These are phyloP conservation scores for Talaromyces albobiverticillius DNA, from an alignment of 2,329 filamentous ascomycete genomes.

Conservation along the genomic window DNA sequence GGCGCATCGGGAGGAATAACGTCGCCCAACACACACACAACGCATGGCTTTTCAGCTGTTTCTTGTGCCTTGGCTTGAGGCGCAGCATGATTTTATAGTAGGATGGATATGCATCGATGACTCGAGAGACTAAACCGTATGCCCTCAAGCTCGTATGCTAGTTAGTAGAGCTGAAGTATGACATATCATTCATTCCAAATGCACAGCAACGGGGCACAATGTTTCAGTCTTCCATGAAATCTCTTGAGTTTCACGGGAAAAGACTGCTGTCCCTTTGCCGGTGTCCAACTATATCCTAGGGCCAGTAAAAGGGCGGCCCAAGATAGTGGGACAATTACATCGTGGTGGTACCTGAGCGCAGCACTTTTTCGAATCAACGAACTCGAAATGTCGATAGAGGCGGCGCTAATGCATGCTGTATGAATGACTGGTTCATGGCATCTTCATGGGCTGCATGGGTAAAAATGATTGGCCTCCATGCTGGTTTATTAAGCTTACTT, in stretches of 20 bases:
- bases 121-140: too few species aligned
- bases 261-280: neutral
- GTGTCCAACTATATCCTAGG: neutral
- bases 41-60: too few species aligned
- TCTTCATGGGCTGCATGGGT: neutral
- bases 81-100: neutral
- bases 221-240: neutral
- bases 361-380: too few species aligned
- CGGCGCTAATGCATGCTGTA: constrained; percentile 9
- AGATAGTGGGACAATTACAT: constrained; percentile 5
- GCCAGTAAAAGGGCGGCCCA: constrained; percentile 8
- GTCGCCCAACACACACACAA: too few species aligned
- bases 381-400: neutral
- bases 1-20: too few species aligned
- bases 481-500: neutral
- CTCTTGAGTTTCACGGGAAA: neutral
- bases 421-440: neutral
- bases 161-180: too few species aligned
- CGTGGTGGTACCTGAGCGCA: too few species aligned
- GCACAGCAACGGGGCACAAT: neutral
- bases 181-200: too few species aligned
- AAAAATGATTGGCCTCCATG: too few species aligned
- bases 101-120: neutral
- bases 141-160: too few species aligned
- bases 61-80: too few species aligned